Conservation (phyloP, 2,329 filamentous ascomycete species). For the Pestalotiopsis sp. region DNA sequence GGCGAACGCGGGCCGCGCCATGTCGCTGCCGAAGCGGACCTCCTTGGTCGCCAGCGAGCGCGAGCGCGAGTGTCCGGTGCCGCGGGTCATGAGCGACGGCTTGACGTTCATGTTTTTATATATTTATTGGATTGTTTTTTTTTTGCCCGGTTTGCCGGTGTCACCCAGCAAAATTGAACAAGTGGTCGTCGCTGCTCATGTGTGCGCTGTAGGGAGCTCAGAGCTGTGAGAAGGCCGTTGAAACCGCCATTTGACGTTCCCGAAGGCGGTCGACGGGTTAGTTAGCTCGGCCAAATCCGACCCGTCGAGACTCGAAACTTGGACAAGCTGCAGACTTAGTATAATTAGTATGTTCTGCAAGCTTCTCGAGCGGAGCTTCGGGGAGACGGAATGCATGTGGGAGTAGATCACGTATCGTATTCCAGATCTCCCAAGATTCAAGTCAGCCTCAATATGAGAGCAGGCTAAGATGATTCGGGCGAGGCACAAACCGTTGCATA, state of each 20-base stretch:
- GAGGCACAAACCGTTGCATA: neutral
- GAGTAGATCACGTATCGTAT: neutral
- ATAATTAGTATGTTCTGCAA: neutral
- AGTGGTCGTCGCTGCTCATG: neutral
- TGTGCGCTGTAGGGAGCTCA: neutral
- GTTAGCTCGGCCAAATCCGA: neutral
- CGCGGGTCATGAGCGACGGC: neutral
- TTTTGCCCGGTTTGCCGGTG: neutral
- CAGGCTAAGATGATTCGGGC: neutral
- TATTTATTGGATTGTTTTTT: neutral
- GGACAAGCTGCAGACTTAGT: neutral
- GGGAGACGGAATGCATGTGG: neutral
- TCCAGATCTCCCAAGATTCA: neutral
- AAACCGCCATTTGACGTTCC: neutral
- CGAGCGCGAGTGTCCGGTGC: neutral
- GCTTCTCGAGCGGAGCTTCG: neutral
- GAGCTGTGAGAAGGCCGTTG: neutral
- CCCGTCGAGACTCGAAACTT: neutral
- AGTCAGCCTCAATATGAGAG: neutral
- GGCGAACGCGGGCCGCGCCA: neutral
- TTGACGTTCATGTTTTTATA: neutral
- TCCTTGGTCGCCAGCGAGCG: neutral
- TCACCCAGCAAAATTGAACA: neutral
- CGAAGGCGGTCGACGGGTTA: neutral
- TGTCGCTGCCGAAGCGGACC: neutral